Evolutionary conservation across 345 rosid species (phyloP).

Genomic region (Psidium friedrichsthalianum): DNA sequence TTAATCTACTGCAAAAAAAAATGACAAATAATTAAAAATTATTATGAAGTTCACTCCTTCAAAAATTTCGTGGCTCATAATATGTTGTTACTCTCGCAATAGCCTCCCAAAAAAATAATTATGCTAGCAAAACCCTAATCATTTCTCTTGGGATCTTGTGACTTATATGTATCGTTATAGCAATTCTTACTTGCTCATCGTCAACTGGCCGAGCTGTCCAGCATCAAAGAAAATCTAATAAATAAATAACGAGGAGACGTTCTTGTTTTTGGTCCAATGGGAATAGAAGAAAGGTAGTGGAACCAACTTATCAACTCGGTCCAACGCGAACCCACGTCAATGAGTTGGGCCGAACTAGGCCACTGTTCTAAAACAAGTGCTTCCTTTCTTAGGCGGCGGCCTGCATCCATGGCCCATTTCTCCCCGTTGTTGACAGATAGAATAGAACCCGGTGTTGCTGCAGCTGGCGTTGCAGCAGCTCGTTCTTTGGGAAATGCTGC

Average conservation of each 20-base stretch:
- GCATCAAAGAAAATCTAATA: not conserved
- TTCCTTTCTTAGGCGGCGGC: not conserved
- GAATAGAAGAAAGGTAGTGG: not conserved
- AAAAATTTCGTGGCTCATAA: too few relatives aligned
- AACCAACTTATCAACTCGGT: not conserved
- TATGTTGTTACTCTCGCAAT: too few relatives aligned
- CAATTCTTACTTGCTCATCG: not conserved
- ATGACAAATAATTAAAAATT: too few relatives aligned
- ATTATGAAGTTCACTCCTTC: too few relatives aligned
- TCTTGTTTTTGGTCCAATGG: not conserved
- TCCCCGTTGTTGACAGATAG: not conserved
- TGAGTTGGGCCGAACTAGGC: not conserved
- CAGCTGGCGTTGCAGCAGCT: not conserved
- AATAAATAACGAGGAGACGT: not conserved
- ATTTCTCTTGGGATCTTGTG: too few relatives aligned
- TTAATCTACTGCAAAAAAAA: too few relatives aligned
- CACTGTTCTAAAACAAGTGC: not conserved
- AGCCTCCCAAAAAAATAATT: too few relatives aligned
- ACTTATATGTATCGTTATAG: not conserved
- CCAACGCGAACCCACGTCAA: not conserved
- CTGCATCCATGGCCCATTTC: not conserved
- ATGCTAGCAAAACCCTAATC: too few relatives aligned
- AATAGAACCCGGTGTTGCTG: not conserved
- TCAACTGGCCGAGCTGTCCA: not conserved
- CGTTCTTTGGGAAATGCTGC: not conserved